These are phyloP conservation scores for Calonectria honghensis DNA, from an alignment of 2,329 filamentous ascomycete genomes.

Conservation along the genomic window DNA sequence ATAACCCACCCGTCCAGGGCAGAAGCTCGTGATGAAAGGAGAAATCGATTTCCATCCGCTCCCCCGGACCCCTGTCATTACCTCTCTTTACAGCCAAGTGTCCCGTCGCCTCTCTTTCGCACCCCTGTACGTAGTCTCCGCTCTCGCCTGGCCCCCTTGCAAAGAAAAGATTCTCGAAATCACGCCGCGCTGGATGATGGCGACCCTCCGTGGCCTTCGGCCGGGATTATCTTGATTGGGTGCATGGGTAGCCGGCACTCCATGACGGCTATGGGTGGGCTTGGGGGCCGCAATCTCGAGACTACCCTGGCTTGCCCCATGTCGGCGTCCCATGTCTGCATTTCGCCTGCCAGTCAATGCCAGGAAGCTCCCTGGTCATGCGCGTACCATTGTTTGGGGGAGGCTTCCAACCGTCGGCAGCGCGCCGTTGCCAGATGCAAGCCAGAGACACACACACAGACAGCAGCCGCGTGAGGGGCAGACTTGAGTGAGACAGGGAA, in stretches of 20 bases:
- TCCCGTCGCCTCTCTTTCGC: slow-evolving; percentile 3
- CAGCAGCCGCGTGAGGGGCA: slow-evolving; percentile 3
- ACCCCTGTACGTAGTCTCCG: slow-evolving; percentile 16
- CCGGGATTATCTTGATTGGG: slow-evolving; percentile 20
- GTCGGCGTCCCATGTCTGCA: slow-evolving; percentile 27
- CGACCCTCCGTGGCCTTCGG: slow-evolving; percentile 14
- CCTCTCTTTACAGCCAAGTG: slow-evolving; percentile 5
- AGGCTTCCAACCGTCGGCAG: slow-evolving; percentile 29
- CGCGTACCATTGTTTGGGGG: slow-evolving; percentile 31
- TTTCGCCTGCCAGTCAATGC: slow-evolving; percentile 31
- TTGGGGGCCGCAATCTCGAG: slow-evolving; percentile 34
- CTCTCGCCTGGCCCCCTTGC: slow-evolving; percentile 7
- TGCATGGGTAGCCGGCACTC: slow-evolving; percentile 22
- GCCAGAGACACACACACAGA: slow-evolving; percentile 15
- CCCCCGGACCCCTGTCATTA: slow-evolving; percentile 22
- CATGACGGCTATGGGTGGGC: slow-evolving; percentile 11
- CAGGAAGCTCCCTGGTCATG: slow-evolving; percentile 30
- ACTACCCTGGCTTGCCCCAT: slow-evolving; percentile 17
- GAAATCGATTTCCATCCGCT: slow-evolving; percentile 34
- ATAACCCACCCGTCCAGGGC: slow-evolving; percentile 11
- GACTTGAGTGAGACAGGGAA: background rate
- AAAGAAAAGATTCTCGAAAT: slow-evolving; percentile 39
- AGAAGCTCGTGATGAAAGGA: slow-evolving; percentile 27
- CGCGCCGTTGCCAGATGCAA: slow-evolving; percentile 17
- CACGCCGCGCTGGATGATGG: slow-evolving; percentile 27